A percentile compares a stretch with the other conserved stretches of the same genome.
Evolutionary conservation across 1,284 basidiomycete genomes (phyloP).

Genomic region (Papiliotrema terrestris): DNA sequence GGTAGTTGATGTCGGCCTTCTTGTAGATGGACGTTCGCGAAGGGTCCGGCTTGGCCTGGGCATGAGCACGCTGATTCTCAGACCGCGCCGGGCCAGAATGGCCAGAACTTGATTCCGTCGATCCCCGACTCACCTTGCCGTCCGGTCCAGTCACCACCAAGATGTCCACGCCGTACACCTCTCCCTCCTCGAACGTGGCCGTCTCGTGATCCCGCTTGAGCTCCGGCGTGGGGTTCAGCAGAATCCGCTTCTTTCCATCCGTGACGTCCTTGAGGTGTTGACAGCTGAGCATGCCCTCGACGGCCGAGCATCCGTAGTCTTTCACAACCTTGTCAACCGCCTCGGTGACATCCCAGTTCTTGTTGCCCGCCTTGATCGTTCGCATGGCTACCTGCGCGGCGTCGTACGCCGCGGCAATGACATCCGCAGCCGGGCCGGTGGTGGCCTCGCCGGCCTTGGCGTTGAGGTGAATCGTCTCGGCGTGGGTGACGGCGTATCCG

Average conservation of each 20-base stretch:
- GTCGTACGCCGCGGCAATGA: constrained; percentile 85
- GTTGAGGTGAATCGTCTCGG: constrained; percentile 79
- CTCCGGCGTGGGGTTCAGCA: constrained; percentile 77
- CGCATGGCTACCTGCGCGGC: constrained; percentile 89
- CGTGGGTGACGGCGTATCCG: constrained; percentile 61
- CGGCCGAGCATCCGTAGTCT: constrained; percentile 77
- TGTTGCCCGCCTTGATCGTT: constrained; percentile 79
- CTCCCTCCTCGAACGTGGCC: constrained; percentile 82
- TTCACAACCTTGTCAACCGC: constrained; percentile 70
- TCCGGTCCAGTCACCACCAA: constrained; percentile 83
- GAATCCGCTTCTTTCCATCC: constrained; percentile 94
- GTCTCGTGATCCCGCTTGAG: constrained; percentile 82
- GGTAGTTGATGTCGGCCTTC: constrained; percentile 84
- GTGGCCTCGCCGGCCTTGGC: constrained; percentile 60
- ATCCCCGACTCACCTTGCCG: constrained; percentile 63
- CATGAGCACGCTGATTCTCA: constrained; percentile 16
- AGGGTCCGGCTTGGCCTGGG: constrained; percentile 77
- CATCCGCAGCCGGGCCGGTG: constrained; percentile 77
- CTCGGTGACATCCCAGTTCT: constrained; percentile 93
- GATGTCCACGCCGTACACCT: constrained; percentile 95
- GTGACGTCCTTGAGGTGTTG: constrained; percentile 85
- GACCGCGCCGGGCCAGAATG: neutral
- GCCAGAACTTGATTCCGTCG: neutral
- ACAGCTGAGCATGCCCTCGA: constrained; percentile 67
- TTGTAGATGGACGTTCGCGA: constrained; percentile 91